Conservation (phyloP, 2,329 filamentous ascomycete species). For the Apiospora hydei region DNA sequence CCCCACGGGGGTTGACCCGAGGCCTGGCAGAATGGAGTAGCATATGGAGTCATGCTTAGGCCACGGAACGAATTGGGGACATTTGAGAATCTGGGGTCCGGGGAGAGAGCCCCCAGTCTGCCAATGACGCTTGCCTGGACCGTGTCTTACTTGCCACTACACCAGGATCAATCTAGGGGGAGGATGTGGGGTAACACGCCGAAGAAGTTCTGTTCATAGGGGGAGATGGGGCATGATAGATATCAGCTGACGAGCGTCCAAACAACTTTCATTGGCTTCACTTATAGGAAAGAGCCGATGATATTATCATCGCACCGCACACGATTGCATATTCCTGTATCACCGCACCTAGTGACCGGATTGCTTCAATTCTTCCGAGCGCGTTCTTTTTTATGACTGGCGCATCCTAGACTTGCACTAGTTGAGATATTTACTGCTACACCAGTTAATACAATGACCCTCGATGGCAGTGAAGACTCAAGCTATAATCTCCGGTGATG, state of each 20-base stretch:
- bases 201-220: neutral
- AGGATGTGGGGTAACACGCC: neutral
- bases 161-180: neutral
- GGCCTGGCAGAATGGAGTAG: neutral
- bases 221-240: neutral
- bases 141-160: neutral
- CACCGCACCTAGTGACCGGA: neutral
- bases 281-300: neutral
- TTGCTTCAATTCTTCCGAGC: neutral
- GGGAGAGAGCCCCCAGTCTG: neutral
- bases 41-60: neutral
- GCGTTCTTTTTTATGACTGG: neutral
- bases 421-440: neutral
- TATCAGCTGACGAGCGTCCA: neutral
- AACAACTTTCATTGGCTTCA: neutral
- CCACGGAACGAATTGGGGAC: neutral
- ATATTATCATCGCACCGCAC: neutral
- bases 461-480: neutral
- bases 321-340: neutral
- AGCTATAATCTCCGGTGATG: neutral
- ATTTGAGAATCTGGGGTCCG: neutral
- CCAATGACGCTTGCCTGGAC: neutral
- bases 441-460: neutral
- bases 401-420: neutral
- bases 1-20: neutral